These are phyloP conservation scores for Citrus australasica DNA, from an alignment of 345 rosid genomes.

Conservation along the genomic window DNA sequence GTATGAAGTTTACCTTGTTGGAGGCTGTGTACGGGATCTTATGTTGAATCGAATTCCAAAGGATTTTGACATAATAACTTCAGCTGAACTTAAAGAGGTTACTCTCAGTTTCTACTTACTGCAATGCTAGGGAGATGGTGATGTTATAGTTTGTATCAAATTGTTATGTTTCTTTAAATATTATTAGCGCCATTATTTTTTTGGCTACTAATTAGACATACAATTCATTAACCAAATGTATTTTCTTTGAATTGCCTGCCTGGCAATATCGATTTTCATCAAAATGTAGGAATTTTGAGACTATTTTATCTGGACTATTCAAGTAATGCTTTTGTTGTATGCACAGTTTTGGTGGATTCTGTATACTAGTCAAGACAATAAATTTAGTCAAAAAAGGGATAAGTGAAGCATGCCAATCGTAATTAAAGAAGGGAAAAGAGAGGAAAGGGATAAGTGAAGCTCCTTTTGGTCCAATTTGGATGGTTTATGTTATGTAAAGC, in stretches of 20 bases:
- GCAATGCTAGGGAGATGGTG: background rate
- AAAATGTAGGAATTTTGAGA: background rate
- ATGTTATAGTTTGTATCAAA: background rate
- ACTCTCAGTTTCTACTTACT: background rate
- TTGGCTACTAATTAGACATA: background rate
- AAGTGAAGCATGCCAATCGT: background rate
- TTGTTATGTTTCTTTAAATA: background rate
- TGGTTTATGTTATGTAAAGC: background rate
- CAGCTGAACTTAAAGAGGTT: conserved; percentile 90
- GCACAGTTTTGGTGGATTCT: background rate
- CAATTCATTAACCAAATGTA: background rate
- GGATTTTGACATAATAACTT: conserved; percentile 86
- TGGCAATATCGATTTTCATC: background rate
- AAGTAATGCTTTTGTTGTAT: background rate
- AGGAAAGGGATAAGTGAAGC: background rate
- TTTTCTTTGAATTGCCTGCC: no score
- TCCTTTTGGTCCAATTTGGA: background rate
- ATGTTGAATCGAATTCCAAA: conserved; percentile 73
- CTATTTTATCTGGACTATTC: background rate
- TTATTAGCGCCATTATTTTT: background rate
- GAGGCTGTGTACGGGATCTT: conserved; percentile 97
- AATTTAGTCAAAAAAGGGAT: background rate
- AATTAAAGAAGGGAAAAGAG: background rate
- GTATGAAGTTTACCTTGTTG: conserved; percentile 85
- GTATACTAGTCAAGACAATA: background rate